Evolutionary conservation across 208 protist species (phyloP).

Genomic region (Spongospora subterranea): DNA sequence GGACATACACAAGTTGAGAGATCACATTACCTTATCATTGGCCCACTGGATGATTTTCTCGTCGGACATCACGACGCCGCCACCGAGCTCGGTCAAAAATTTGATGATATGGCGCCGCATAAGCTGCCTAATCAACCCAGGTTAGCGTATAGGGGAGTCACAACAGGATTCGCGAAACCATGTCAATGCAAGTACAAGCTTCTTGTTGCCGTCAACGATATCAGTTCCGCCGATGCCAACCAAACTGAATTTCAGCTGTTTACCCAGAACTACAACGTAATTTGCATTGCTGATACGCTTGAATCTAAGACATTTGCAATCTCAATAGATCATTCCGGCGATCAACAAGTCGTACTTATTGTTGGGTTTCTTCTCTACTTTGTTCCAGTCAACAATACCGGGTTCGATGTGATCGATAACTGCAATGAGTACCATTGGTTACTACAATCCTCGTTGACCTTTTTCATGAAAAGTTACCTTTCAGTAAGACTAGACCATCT

Average conservation of each 20-base stretch:
- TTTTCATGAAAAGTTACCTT: conserved; percentile 4
- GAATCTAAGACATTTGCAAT: conserved; percentile 64
- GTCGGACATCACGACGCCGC: conserved; percentile 66
- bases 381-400: conserved; percentile 64
- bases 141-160: neutral
- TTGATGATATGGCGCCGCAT: conserved; percentile 72
- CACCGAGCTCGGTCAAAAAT: conserved; percentile 67
- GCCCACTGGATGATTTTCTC: conserved; percentile 72
- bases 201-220: conserved; percentile 70
- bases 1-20: too few species aligned
- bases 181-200: conserved; percentile 64
- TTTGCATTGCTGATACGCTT: conserved; percentile 72
- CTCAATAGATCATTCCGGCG: neutral
- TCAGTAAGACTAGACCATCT: conserved; percentile 63
- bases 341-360: conserved; percentile 47
- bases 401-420: conserved; percentile 72
- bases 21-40: conserved; percentile 70
- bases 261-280: conserved; percentile 64
- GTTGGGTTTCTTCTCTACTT: conserved; percentile 66
- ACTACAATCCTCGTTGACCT: neutral
- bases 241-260: conserved; percentile 64
- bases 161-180: conserved; percentile 41
- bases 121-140: conserved; percentile 68
- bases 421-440: conserved; percentile 38
- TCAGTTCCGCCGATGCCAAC: conserved; percentile 69